Evolutionary conservation across 257 asterid species (phyloP), one percentile per base, ranked within the genome.

Genomic region (Ilex aquifolium): DNA sequence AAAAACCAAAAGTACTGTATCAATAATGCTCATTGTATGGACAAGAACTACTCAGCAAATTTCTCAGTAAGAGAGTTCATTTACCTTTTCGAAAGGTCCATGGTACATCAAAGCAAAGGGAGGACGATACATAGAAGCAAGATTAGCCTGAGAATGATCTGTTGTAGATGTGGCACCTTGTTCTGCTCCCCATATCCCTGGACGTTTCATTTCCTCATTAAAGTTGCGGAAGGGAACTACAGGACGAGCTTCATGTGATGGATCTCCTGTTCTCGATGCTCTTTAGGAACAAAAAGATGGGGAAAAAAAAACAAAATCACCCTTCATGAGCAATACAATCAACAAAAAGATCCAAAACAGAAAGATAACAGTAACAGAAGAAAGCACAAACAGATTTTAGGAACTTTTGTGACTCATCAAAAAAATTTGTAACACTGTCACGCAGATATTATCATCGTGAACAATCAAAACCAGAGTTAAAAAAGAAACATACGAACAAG

Each of bases 221-320:
- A 92, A 92, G 73, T 92, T 92, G 82, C 99, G 97, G 78, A 93
- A 90, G 31, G 97, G 97, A 57, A 84, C 95, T 46, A 90, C 95
- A 62, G 87, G 55, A 64, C 71, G 95, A 70, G 86, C 66, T 74
- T 83, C 95, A 57, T 72, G 77, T 36, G 96, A 71, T 68, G 84
- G 74, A 65, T 79, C 85, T 65, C 88, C 91, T 59, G 66, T 15
- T 64, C 85, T 83, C 9, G 81, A 72, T 16, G 66, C 66, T 56
- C 98, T 83, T 72, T 60, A 63, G 71, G 42, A 56, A 72, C n/a
- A 62, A 49, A 54, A 52, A 44, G 63, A 49, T 13, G 10, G 61
- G 60, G 68, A 59, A 59, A 44, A 44, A 60, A 66, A 42, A 44
- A 44, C 17, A 36, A 40, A 52, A 32, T 29, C 36, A 50, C 52